Conservation (phyloP, 2,329 filamentous ascomycete species). For the Aulographum hederae region DNA sequence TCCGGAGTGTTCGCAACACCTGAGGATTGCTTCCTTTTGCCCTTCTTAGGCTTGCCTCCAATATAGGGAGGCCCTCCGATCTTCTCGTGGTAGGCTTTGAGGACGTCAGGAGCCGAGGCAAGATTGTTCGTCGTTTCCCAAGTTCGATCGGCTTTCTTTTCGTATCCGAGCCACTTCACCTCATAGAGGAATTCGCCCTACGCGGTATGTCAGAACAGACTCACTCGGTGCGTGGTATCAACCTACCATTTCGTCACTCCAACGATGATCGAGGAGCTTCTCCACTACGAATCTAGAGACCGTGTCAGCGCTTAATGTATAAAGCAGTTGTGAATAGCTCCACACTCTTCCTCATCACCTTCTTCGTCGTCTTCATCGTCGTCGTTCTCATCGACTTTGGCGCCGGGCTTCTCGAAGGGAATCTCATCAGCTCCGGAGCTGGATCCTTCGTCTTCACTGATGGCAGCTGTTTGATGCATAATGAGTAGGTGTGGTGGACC, state of each 20-base stretch:
- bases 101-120: conserved; percentile 28
- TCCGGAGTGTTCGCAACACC: conserved; percentile 10
- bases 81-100: conserved; percentile 43
- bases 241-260: too few species aligned
- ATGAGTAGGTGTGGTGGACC: neutral
- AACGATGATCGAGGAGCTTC: too few species aligned
- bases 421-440: conserved; percentile 11
- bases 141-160: conserved; percentile 49
- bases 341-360: conserved; percentile 25
- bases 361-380: conserved; percentile 10
- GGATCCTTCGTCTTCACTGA: conserved; percentile 8
- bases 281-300: too few species aligned
- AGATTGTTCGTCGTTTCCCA: conserved; percentile 67
- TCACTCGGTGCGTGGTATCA: too few species aligned
- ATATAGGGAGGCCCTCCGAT: conserved; percentile 45
- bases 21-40: conserved; percentile 3
- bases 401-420: conserved; percentile 8
- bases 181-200: conserved; percentile 28
- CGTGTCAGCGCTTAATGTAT: too few species aligned
- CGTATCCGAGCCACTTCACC: conserved; percentile 69
- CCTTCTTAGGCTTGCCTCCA: conserved; percentile 9
- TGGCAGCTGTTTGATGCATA: neutral
- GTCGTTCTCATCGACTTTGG: conserved; percentile 9
- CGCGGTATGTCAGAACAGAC: neutral
- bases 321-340: conserved; percentile 6